These are phyloP conservation scores for Colletotrichum nymphaeae DNA, from an alignment of 2,329 filamentous ascomycete species.

Conservation along the genomic window DNA sequence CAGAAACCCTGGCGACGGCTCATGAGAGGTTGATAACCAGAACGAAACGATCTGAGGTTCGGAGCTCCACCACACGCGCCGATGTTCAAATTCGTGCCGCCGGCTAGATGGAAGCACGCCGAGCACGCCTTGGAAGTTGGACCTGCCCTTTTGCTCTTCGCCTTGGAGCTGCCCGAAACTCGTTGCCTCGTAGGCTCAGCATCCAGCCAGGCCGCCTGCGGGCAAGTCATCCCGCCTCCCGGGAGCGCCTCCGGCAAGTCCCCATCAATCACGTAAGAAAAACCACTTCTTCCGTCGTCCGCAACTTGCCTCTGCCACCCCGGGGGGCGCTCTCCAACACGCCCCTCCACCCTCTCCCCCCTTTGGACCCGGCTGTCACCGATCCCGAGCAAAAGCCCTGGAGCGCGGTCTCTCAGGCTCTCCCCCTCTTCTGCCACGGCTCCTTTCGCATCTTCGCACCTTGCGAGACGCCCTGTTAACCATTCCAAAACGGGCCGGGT, in stretches of 20 bases:
- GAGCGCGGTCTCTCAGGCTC: background rate
- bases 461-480: background rate
- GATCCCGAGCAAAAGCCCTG: background rate
- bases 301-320: background rate
- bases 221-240: background rate
- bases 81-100: background rate
- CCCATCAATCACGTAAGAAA: constrained; percentile 19
- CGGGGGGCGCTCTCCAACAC: background rate
- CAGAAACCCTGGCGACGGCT: background rate
- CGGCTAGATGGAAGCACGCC: background rate
- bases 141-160: background rate
- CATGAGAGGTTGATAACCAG: background rate
- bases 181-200: no score
- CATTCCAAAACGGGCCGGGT: constrained; percentile 10
- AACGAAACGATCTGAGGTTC: background rate
- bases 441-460: background rate
- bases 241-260: background rate
- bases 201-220: background rate
- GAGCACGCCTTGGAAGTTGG: background rate
- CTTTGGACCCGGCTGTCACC: background rate
- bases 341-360: background rate
- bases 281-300: background rate
- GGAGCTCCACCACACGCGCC: background rate
- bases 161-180: no score
- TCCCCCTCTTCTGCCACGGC: background rate